These are phyloP conservation scores for Phaseolus lunatus DNA, from an alignment of 306 rosid species.

Conservation along the genomic window DNA sequence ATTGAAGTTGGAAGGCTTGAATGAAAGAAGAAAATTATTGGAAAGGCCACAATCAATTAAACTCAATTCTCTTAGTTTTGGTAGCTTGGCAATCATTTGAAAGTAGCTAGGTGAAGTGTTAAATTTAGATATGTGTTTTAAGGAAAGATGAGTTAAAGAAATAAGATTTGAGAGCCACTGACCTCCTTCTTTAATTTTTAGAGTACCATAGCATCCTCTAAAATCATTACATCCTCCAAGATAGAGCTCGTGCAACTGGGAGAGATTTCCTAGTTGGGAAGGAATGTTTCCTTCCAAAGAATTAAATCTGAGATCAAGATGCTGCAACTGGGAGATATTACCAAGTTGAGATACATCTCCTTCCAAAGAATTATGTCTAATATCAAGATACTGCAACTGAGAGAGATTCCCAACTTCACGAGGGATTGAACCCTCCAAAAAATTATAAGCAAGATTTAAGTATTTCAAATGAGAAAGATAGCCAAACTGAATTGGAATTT, in stretches of 20 bases:
- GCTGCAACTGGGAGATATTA: neutral
- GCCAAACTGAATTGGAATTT: too few relatives aligned
- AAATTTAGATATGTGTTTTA: neutral
- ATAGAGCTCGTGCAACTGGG: neutral
- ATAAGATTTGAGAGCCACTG: conserved; percentile 44
- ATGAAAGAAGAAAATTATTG: neutral
- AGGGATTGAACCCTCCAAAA: too few relatives aligned
- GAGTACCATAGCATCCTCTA: too few relatives aligned
- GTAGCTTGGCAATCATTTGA: conserved; percentile 5
- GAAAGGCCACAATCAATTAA: conserved; percentile 13
- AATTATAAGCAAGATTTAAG: too few relatives aligned
- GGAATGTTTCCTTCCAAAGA: neutral
- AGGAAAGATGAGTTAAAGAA: conserved; percentile 44
- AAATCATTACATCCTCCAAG: neutral
- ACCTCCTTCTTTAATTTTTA: neutral
- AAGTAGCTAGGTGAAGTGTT: neutral
- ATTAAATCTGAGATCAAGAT: neutral
- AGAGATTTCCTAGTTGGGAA: conserved; percentile 6
- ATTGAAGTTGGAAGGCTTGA: neutral
- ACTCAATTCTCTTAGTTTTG: neutral
- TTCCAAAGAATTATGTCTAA: neutral
- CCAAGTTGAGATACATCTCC: neutral
- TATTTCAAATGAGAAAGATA: too few relatives aligned
- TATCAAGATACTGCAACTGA: conserved; percentile 26
- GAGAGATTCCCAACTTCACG: conserved; percentile 41